phyloP scores from a whole-genome alignment of 2,329 filamentous ascomycete genomes.

The Pestalotiopsis sp. region DNA sequence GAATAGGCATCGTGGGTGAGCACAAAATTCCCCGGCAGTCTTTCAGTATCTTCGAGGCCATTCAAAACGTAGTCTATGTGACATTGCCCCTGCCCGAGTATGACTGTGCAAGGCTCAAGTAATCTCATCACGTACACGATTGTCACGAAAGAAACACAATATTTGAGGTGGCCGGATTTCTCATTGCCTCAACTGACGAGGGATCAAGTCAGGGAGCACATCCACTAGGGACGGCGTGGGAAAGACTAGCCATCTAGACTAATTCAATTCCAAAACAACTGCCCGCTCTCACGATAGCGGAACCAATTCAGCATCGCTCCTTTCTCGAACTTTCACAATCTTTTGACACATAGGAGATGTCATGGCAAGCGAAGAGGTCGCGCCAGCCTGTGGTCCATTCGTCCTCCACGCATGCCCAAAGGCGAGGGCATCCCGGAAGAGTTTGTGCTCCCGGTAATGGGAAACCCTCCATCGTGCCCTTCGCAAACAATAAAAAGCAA shows the following conservation, averaged over 20 bases:
- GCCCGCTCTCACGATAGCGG: slow-evolving; percentile 13
- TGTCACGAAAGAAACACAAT: neutral
- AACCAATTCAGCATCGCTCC: slow-evolving; percentile 13
- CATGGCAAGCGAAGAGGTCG: slow-evolving; percentile 34
- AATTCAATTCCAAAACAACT: neutral
- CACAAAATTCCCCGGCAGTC: too few species aligned
- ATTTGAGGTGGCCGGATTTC: slow-evolving; percentile 28
- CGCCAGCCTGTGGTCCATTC: slow-evolving; percentile 34
- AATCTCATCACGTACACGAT: neutral
- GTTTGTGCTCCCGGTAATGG: neutral
- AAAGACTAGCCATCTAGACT: slow-evolving; percentile 13
- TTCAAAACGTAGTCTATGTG: neutral
- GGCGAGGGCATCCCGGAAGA: neutral
- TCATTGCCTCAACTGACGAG: slow-evolving; percentile 28
- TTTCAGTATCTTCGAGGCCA: too few species aligned
- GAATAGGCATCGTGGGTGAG: too few species aligned
- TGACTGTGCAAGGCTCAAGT: neutral
- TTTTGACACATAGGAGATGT: slow-evolving; percentile 31
- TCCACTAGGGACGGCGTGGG: slow-evolving; percentile 4
- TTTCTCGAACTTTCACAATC: slow-evolving; percentile 6
- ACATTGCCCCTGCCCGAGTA: neutral
- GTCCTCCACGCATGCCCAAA: slow-evolving; percentile 27
- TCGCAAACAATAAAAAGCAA: slow-evolving; percentile 26
- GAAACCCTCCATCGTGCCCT: slow-evolving; percentile 18
- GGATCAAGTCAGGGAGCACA: slow-evolving; percentile 21